Evolutionary conservation across 2,329 filamentous ascomycete species (phyloP).

Genomic region (Chaetomium sp.): DNA sequence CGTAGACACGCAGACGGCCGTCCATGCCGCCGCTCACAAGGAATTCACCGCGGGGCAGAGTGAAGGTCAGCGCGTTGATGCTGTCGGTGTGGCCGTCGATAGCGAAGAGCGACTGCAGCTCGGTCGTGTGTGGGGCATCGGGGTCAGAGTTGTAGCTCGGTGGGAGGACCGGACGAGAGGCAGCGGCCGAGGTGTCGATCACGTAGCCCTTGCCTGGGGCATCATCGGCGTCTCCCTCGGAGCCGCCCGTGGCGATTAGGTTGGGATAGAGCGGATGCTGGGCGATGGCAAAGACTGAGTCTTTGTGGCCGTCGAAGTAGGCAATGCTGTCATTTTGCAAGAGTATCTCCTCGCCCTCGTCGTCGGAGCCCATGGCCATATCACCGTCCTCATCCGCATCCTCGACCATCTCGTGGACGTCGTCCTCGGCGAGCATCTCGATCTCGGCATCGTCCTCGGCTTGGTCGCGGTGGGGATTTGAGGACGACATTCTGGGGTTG

Average conservation of each 20-base stretch:
- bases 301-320: slow-evolving; percentile 87
- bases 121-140: slow-evolving; percentile 52
- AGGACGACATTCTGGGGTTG: slow-evolving; percentile 28
- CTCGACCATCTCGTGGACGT: slow-evolving; percentile 73
- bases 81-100: slow-evolving; percentile 92
- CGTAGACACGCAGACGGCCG: slow-evolving; percentile 75
- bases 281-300: slow-evolving; percentile 93
- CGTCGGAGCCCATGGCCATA: slow-evolving; percentile 76
- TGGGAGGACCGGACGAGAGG: slow-evolving; percentile 69
- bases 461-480: slow-evolving; percentile 43
- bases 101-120: slow-evolving; percentile 67
- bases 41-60: slow-evolving; percentile 78
- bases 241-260: slow-evolving; percentile 84
- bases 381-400: slow-evolving; percentile 53
- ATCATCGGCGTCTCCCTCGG: slow-evolving; percentile 60
- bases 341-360: slow-evolving; percentile 67
- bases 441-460: slow-evolving; percentile 62
- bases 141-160: slow-evolving; percentile 72
- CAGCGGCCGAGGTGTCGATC: slow-evolving; percentile 71
- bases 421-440: slow-evolving; percentile 74
- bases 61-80: slow-evolving; percentile 84
- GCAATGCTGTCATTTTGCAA: slow-evolving; percentile 91
- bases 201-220: slow-evolving; percentile 80
- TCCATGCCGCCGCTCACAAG: slow-evolving; percentile 87
- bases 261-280: slow-evolving; percentile 80